phyloP scores from a whole-genome alignment of 2,329 filamentous ascomycete genomes.

The Calonectria multiphialidica region DNA sequence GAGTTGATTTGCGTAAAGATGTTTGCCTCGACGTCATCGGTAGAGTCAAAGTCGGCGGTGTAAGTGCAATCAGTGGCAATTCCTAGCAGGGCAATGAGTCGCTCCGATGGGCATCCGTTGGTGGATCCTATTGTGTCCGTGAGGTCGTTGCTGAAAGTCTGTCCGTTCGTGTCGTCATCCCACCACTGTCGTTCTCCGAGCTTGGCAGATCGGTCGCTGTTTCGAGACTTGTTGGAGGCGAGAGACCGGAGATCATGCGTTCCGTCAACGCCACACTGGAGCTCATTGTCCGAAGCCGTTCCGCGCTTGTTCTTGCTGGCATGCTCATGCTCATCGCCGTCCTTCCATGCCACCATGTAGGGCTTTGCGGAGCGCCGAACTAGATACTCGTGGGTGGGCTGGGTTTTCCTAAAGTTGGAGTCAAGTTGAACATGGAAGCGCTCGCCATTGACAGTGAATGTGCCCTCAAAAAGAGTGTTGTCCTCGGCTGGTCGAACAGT shows the following conservation, averaged over 20 bases:
- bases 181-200: conserved; percentile 4
- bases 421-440: conserved; percentile 32
- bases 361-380: background rate
- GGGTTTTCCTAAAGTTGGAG: conserved; percentile 24
- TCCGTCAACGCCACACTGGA: background rate
- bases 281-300: background rate
- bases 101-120: conserved; percentile 80
- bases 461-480: conserved; percentile 27
- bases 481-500: conserved; percentile 23
- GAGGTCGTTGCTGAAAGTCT: conserved; percentile 14
- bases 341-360: conserved; percentile 32
- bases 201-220: background rate
- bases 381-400: background rate
- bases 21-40: conserved; percentile 72
- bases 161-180: background rate
- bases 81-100: conserved; percentile 90
- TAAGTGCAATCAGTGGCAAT: conserved; percentile 91
- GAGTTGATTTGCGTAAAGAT: conserved; percentile 85
- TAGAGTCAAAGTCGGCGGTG: conserved; percentile 74
- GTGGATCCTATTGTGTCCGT: conserved; percentile 74
- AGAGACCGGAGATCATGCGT: background rate
- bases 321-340: conserved; percentile 1
- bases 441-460: conserved; percentile 29
- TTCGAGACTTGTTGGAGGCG: background rate
- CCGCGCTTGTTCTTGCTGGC: background rate